Evolutionary conservation across 331 rosid genomes (phyloP).

Genomic region (Prunus yedoensis): DNA sequence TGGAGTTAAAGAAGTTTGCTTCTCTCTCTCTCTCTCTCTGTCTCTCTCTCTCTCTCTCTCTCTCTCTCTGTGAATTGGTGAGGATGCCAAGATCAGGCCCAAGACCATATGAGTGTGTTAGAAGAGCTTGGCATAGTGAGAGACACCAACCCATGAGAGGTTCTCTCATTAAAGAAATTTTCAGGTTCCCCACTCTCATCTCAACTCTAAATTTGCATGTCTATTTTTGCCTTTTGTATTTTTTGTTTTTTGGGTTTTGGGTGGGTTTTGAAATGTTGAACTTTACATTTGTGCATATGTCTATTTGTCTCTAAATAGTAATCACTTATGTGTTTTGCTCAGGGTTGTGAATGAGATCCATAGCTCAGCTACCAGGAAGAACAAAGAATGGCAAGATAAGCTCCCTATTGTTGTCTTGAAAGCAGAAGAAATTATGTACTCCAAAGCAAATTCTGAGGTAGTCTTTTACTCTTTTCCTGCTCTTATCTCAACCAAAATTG

Average conservation of each 20-base stretch:
- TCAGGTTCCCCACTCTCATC: constrained; percentile 44
- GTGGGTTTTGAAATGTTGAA: constrained; percentile 2
- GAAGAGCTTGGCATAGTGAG: constrained; percentile 88
- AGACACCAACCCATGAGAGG: constrained; percentile 79
- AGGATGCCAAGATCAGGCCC: constrained; percentile 77
- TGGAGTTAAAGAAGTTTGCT: background rate
- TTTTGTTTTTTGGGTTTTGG: background rate
- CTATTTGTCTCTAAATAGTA: background rate
- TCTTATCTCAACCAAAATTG: background rate
- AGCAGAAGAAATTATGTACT: constrained; percentile 79
- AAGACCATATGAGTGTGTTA: constrained; percentile 70
- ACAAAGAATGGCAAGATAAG: constrained; percentile 80
- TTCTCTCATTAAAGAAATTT: constrained; percentile 78
- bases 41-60: background rate
- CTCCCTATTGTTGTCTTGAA: constrained; percentile 75
- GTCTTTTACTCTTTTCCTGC: background rate
- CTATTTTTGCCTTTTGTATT: background rate
- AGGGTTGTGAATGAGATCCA: constrained; percentile 72
- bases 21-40: constrained; percentile 11
- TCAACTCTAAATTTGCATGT: background rate
- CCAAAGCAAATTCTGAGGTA: constrained; percentile 86
- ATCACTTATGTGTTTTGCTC: constrained; percentile 12
- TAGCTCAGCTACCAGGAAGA: constrained; percentile 58
- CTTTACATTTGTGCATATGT: background rate
- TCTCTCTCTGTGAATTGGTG: background rate